phyloP scores from a whole-genome alignment of 768 basidiomycete genomes.

The Lyophyllum atratum region DNA sequence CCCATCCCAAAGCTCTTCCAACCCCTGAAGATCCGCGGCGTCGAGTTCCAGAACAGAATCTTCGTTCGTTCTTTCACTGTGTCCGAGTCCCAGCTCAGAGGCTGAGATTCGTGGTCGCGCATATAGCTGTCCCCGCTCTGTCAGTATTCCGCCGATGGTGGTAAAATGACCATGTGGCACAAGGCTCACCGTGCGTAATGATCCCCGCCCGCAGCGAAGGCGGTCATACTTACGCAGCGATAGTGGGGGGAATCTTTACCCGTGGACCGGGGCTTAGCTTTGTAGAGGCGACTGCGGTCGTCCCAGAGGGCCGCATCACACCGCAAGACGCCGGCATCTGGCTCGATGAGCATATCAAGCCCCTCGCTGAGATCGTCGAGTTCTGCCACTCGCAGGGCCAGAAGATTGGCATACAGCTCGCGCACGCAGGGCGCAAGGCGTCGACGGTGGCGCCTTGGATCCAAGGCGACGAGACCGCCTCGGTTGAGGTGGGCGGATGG shows the following conservation, averaged over 20 bases:
- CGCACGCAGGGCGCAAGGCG: conserved; percentile 76
- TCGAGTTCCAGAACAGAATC: conserved; percentile 57
- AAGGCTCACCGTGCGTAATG: conserved; percentile 55
- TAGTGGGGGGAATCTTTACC: conserved; percentile 55
- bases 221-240: too few species aligned
- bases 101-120: not conserved
- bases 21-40: conserved; percentile 54
- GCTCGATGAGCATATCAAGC: conserved; percentile 55
- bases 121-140: conserved; percentile 54
- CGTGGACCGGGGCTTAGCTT: conserved; percentile 59
- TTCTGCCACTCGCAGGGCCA: conserved; percentile 74
- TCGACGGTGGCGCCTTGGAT: conserved; percentile 68
- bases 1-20: conserved; percentile 46
- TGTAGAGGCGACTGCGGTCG: conserved; percentile 67
- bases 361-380: conserved; percentile 54
- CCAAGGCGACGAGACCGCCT: conserved; percentile 32
- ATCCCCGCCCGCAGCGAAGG: not conserved
- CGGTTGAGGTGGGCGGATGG: conserved; percentile 46
- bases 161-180: conserved; percentile 56
- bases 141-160: conserved; percentile 61
- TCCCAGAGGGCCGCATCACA: conserved; percentile 62
- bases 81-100: not conserved
- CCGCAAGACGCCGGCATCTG: conserved; percentile 68
- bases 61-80: conserved; percentile 32
- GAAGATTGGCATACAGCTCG: conserved; percentile 74